These are phyloP conservation scores for Aspergillus tanneri DNA, from an alignment of 2,329 filamentous ascomycete species.

Conservation along the genomic window DNA sequence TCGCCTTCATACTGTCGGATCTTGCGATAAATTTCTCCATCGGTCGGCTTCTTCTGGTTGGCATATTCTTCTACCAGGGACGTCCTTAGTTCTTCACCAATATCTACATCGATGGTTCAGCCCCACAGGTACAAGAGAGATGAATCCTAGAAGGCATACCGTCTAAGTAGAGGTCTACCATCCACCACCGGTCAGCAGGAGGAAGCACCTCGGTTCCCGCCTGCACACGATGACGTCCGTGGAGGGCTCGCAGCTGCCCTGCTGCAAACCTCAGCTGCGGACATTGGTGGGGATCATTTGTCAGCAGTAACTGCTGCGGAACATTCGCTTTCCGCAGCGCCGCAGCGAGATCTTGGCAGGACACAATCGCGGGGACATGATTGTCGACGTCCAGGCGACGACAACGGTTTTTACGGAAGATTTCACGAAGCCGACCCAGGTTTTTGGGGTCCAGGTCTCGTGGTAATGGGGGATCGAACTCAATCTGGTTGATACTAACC, in stretches of 20 bases:
- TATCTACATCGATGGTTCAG: slow-evolving; percentile 18
- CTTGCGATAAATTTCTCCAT: slow-evolving; percentile 26
- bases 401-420: slow-evolving; percentile 25
- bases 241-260: slow-evolving; percentile 19
- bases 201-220: slow-evolving; percentile 22
- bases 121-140: too few species aligned
- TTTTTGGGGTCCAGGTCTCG: slow-evolving; percentile 22
- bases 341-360: slow-evolving; percentile 22
- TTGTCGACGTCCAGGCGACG: slow-evolving; percentile 27
- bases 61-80: slow-evolving; percentile 21
- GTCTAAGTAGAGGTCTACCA: slow-evolving; percentile 32
- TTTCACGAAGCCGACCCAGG: slow-evolving; percentile 19
- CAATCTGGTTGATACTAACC: slow-evolving; percentile 25
- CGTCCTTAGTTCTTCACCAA: slow-evolving; percentile 11
- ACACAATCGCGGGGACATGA: slow-evolving; percentile 32
- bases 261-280: not conserved
- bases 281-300: not conserved
- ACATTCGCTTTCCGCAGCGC: slow-evolving; percentile 2
- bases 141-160: slow-evolving; percentile 15
- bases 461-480: slow-evolving; percentile 19
- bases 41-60: slow-evolving; percentile 20
- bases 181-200: slow-evolving; percentile 27
- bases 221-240: slow-evolving; percentile 27
- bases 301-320: not conserved
- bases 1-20: slow-evolving; percentile 23